Base-by-base conservation (phyloP, 208 protist genomes). In the Willaertia magna region DNA sequence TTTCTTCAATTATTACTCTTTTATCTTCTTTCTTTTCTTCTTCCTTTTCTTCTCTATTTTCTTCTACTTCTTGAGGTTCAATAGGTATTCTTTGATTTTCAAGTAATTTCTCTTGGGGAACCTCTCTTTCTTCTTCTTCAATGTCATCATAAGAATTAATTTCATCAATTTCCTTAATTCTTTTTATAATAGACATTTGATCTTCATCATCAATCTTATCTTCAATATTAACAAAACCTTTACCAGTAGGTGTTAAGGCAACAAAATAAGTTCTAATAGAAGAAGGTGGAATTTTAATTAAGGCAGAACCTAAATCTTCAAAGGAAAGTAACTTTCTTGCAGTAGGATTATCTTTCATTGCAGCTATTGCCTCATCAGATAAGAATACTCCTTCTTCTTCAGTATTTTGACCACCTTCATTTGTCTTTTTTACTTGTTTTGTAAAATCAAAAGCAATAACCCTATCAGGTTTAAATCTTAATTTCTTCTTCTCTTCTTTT, bases 361-460 rank as follows among this genome's bases (percentile, higher is more conserved):
- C 55, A 67, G 43, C 78, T 4, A 83, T 55, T 22, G 78, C 78
- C 40, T 51, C 78, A 55, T 51, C 46, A 22, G 78, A 83, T 9
- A 83, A 40, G n/a, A 83, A 83, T 4, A 83, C 78, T 0, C 78
- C 78, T 55, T 83, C 78, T 55, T 83, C 40, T 34, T 83, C 78
- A 43, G 78, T 55, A 26, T 83, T 83, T 52, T 83, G 78, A 6
- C 16, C 18, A 4, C 16, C 78, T 11, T 55, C 78, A 6, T 14
- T 12, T 39, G 2, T 42, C 2, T 16, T 7, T 26, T 11, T 55
- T 22, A 26, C 78, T 42, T 30, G 22, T 42, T 48, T 83, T 39
- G 78, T 83, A 83, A 83, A 83, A 55, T 49, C 43, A 55, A 83
- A 83, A 22, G 6, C 26, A 0, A 55, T 55, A 7, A 44, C 46